Base-by-base conservation (phyloP, 2,329 filamentous ascomycete genomes). In the Pseudomassariella vexata region DNA sequence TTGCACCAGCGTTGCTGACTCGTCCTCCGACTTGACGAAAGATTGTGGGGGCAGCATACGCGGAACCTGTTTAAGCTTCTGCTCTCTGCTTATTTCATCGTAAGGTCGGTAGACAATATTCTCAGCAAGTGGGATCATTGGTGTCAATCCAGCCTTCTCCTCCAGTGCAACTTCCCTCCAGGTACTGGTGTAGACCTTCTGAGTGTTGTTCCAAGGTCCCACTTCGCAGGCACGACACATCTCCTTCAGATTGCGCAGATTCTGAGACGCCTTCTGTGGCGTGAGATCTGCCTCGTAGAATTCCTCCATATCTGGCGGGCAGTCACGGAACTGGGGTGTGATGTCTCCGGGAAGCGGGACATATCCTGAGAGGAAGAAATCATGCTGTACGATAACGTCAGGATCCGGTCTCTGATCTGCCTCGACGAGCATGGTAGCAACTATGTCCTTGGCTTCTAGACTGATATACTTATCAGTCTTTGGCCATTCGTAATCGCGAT, bases 401-500 rank as follows among this genome's bases (percentile, higher is more conserved):
- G 85, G 83, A 31, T 79, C 77, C 2, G 85, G 85, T 40, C 85
- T 73, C 47, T 75, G 66, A 48, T 88, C 79, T 30, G 87, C 82
- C 36, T 86, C 79, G 42, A 85, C 75, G 16, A 92, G 69, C 61
- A 92, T 76, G 17, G 72, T 76, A 14, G 83, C 80, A 12, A 92
- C 86, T 17, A 90, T 68, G 45, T 88, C 81, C 56, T 87, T 84
- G 33, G 85, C 76, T 51, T 87, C 83, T 34, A 74, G 66, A 38
- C 81, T 87, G 45, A 87, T 85, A 45, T 78, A 77, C 52, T 79
- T 84, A 34, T 80, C 76, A 17, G 76, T 59, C 36, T 74, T 72
- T 10, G 85, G 85, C 85, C 85, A 90, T 50, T 84, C 80, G 54
- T 89, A 90, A 49, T 88, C 83, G 45, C 82, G 71, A 46, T 81